Evolutionary conservation across 2,329 filamentous ascomycete species (phyloP), one percentile per base, ranked within the genome.

Genomic region (Phoma herbarum): DNA sequence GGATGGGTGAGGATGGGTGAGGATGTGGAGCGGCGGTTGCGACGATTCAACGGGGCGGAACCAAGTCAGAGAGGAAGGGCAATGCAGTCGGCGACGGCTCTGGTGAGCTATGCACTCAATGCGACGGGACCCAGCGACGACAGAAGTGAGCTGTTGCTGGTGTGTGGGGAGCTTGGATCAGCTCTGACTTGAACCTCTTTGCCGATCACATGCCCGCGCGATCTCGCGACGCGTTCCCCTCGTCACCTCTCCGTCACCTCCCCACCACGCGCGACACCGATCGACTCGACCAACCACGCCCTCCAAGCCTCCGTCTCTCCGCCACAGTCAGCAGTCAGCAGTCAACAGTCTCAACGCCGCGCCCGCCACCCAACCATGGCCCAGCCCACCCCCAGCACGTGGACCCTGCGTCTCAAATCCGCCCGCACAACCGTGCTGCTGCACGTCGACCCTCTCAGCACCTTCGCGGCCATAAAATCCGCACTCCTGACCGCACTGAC

Each of bases 331-430:
- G 4, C 11, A 18, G 8, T n/a, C n/a, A n/a, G n/a, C n/a, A n/a
- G n/a, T n/a, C n/a, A n/a, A n/a, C n/a, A n/a, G n/a, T n/a, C n/a
- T n/a, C n/a, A n/a, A n/a, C n/a, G 7, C 11, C 20, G 20, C 11
- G 6, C 11, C 1, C 10, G 2, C 37, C 20, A 12, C 37, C 4
- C 28, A 51, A 61, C 37, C n/a, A 73, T 69, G 65, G 54, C 67
- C 3, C 54, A 56, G 3, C 71, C 74, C 3, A 61, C 65, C 5
- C 67, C 75, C 4, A 61, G 61, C 56, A 73, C 74, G 18, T 76
- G 73, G 73, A 82, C 80, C 1, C 74, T 83, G 28, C 80, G 80
- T 57, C 77, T 83, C 65, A 83, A 83, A 64, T 70, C 78, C 52
- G 69, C 77, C 67, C 78, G 76, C 46, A 80, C 76, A 29, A 83